Conservation (phyloP, 768 basidiomycete genomes). For the Agrocybe pediades region DNA sequence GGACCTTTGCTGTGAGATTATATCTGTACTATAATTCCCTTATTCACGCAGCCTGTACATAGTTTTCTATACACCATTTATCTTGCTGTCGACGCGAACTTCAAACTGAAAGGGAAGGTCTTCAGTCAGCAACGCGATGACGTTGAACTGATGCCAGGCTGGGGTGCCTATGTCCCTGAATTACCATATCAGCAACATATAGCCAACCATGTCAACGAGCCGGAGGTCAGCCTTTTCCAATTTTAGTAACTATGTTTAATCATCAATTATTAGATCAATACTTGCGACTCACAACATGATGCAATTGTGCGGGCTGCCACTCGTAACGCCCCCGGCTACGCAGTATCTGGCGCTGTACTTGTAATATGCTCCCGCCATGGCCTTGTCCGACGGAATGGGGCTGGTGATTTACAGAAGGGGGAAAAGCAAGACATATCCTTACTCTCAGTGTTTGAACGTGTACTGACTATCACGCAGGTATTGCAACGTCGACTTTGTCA, state of each 20-base stretch:
- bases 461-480: conserved; percentile 8
- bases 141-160: conserved; percentile 15
- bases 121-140: conserved; percentile 13
- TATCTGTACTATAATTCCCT: not conserved
- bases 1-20: conserved; percentile 3
- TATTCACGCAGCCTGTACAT: not conserved
- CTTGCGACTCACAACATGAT: conserved; percentile 14
- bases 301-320: conserved; percentile 12
- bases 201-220: conserved; percentile 9
- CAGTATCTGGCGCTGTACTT: conserved; percentile 3
- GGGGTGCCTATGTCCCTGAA: conserved; percentile 11
- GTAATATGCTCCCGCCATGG: conserved; percentile 19
- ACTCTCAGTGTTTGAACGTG: not conserved
- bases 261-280: conserved; percentile 9
- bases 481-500: conserved; percentile 16
- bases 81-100: conserved; percentile 23
- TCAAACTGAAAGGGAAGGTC: conserved; percentile 22
- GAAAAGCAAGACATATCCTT: conserved; percentile 11
- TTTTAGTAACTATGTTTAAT: not conserved
- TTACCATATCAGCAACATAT: conserved; percentile 8
- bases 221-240: no score
- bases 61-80: conserved; percentile 19
- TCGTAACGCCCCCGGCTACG: conserved; percentile 8
- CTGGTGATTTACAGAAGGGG: conserved; percentile 24
- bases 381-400: conserved; percentile 16